Conservation (phyloP, 768 basidiomycete genomes). For the Podaxis mareebaensis region DNA sequence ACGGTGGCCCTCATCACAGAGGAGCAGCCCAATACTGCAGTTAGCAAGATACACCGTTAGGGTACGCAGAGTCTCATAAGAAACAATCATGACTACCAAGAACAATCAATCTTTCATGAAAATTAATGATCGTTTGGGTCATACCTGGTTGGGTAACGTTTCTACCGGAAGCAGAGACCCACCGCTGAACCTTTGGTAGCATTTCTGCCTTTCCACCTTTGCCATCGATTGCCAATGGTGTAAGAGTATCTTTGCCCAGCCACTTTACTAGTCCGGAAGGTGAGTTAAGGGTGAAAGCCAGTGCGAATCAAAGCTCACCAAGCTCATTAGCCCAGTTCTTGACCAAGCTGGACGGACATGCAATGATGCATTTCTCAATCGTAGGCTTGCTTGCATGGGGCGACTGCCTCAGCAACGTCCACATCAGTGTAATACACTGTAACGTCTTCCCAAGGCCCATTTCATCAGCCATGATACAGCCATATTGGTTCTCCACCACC, state of each 20-base stretch:
- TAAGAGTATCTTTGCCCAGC: constrained; percentile 84
- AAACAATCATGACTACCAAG: constrained; percentile 90
- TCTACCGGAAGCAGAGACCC: constrained; percentile 87
- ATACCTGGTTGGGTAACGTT: constrained; percentile 90
- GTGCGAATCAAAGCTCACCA: constrained; percentile 47
- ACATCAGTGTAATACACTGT: constrained; percentile 93
- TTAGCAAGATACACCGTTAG: constrained; percentile 73
- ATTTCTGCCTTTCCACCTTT: constrained; percentile 86
- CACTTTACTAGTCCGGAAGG: constrained; percentile 74
- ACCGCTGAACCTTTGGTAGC: constrained; percentile 76
- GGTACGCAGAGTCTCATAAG: constrained; percentile 92
- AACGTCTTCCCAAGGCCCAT: constrained; percentile 98
- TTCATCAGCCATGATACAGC: constrained; percentile 99
- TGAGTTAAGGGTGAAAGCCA: background rate
- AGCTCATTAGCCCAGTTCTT: constrained; percentile 99
- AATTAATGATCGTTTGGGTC: constrained; percentile 10
- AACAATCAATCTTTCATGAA: constrained; percentile 2
- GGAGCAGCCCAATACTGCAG: constrained; percentile 85
- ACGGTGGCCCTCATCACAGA: constrained; percentile 97
- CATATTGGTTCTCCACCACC: constrained; percentile 86
- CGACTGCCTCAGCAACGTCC: constrained; percentile 95
- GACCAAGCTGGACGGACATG: constrained; percentile 94
- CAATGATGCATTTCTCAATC: constrained; percentile 97
- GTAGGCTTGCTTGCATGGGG: constrained; percentile 82
- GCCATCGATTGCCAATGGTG: constrained; percentile 88